Evolutionary conservation across 768 basidiomycete genomes (phyloP).

Genomic region (Tulasnella calospora): DNA sequence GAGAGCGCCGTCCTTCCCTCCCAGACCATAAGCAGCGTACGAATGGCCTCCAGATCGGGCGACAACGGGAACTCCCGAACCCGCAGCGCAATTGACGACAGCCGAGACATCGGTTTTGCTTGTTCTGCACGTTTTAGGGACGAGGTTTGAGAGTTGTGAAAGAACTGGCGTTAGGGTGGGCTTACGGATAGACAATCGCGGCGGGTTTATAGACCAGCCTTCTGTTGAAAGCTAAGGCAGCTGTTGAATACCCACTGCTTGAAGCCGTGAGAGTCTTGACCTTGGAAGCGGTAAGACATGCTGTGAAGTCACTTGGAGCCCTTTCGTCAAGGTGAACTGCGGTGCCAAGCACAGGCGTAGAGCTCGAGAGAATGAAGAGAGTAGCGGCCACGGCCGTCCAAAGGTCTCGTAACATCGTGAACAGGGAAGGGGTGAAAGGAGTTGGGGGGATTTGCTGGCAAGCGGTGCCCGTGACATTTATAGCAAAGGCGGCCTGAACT

Average conservation of each 20-base stretch:
- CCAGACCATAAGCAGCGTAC: constrained; percentile 29
- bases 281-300: not conserved
- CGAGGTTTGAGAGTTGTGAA: not conserved
- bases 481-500: not conserved
- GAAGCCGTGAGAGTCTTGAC: constrained; percentile 2
- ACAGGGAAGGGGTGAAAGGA: not conserved
- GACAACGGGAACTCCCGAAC: constrained; percentile 23
- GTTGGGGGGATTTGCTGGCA: not conserved
- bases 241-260: constrained; percentile 19
- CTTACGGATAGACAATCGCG: constrained; percentile 29
- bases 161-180: not conserved
- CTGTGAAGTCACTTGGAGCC: not conserved
- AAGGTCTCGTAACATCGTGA: not conserved
- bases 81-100: constrained; percentile 27
- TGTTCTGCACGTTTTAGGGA: constrained; percentile 14
- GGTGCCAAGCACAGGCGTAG: not conserved
- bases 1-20: constrained; percentile 31
- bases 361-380: not conserved
- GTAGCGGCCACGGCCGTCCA: not conserved
- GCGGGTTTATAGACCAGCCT: constrained; percentile 29
- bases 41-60: constrained; percentile 31
- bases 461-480: not conserved
- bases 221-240: constrained; percentile 28
- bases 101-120: constrained; percentile 27
- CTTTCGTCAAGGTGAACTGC: not conserved